A percentile compares a stretch with the other conserved stretches of the same genome.
Evolutionary conservation across 208 protist genomes (phyloP).

Genomic region (Tritrichomonas foetus): DNA sequence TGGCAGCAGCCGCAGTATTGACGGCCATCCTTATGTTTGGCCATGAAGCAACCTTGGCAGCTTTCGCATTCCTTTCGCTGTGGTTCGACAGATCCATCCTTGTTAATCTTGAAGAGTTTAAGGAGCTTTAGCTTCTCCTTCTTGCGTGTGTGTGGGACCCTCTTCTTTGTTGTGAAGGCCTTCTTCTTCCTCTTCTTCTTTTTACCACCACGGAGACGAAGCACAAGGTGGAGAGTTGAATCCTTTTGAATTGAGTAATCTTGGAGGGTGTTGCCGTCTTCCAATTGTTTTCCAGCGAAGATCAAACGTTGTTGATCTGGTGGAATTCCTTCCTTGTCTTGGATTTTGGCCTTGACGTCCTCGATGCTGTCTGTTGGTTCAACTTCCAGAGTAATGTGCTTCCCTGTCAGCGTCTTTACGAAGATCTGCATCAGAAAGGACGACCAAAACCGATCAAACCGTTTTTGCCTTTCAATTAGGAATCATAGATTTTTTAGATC

Average conservation of each 20-base stretch:
- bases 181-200: slow-evolving; percentile 99
- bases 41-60: slow-evolving; percentile 96
- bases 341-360: slow-evolving; percentile 79
- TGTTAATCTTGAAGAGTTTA: slow-evolving; percentile 98
- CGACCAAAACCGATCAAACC: background rate
- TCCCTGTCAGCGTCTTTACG: slow-evolving; percentile 81
- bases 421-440: slow-evolving; percentile 72
- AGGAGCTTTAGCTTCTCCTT: slow-evolving; percentile 96
- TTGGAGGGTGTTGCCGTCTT: slow-evolving; percentile 75
- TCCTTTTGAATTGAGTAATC: slow-evolving; percentile 87
- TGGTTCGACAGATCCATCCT: slow-evolving; percentile 85
- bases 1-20: slow-evolving; percentile 99
- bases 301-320: slow-evolving; percentile 81
- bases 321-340: slow-evolving; percentile 80
- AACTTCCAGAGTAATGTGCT: slow-evolving; percentile 80
- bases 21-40: slow-evolving; percentile 90
- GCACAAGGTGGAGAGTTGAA: slow-evolving; percentile 77
- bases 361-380: slow-evolving; percentile 82
- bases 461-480: no score
- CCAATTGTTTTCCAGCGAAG: slow-evolving; percentile 82
- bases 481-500: no score
- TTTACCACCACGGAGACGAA: slow-evolving; percentile 79
- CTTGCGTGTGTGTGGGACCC: slow-evolving; percentile 92
- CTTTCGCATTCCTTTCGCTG: slow-evolving; percentile 91
- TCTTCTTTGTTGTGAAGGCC: slow-evolving; percentile 96